Conservation (phyloP, 2,329 filamentous ascomycete species). For the Pseudogymnoascus sp. region DNA sequence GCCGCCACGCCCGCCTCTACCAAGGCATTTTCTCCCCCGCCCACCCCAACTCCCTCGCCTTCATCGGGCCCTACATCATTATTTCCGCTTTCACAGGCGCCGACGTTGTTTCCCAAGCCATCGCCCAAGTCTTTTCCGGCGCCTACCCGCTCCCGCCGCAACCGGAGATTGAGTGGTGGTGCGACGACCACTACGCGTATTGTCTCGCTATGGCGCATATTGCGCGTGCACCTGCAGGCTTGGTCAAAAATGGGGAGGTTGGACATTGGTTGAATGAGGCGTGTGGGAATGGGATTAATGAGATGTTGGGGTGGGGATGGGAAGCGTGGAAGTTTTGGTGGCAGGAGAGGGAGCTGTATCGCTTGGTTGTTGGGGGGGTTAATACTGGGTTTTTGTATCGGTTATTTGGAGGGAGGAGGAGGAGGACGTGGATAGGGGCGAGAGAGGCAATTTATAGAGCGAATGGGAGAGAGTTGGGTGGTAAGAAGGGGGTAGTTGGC, state of each 20-base stretch:
- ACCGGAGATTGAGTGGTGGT: slow-evolving; percentile 30
- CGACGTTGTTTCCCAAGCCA: slow-evolving; percentile 37
- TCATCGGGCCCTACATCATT: slow-evolving; percentile 31
- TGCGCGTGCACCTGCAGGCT: slow-evolving; percentile 27
- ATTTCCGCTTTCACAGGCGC: slow-evolving; percentile 27
- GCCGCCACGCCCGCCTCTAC: slow-evolving; percentile 32
- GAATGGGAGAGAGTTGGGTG: slow-evolving; percentile 15
- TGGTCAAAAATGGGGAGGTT: slow-evolving; percentile 26
- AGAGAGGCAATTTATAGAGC: slow-evolving; percentile 28
- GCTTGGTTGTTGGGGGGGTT: slow-evolving; percentile 32
- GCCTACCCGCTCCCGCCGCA: slow-evolving; percentile 30
- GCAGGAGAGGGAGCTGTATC: slow-evolving; percentile 30
- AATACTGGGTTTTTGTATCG: slow-evolving; percentile 34
- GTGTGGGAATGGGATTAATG: slow-evolving; percentile 33
- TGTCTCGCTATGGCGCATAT: slow-evolving; percentile 32
- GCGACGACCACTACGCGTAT: slow-evolving; percentile 29
- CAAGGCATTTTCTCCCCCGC: slow-evolving; percentile 37
- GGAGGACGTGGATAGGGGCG: slow-evolving; percentile 33
- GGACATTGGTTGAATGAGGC: slow-evolving; percentile 31
- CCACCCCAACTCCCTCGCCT: slow-evolving; percentile 36
- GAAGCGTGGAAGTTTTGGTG: slow-evolving; percentile 36
- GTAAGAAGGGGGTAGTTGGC: not conserved
- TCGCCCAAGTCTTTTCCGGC: slow-evolving; percentile 37
- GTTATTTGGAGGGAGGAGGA: slow-evolving; percentile 32
- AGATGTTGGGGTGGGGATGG: slow-evolving; percentile 34